These are phyloP conservation scores for Septoria linicola DNA, from an alignment of 2,329 filamentous ascomycete species.

Conservation along the genomic window DNA sequence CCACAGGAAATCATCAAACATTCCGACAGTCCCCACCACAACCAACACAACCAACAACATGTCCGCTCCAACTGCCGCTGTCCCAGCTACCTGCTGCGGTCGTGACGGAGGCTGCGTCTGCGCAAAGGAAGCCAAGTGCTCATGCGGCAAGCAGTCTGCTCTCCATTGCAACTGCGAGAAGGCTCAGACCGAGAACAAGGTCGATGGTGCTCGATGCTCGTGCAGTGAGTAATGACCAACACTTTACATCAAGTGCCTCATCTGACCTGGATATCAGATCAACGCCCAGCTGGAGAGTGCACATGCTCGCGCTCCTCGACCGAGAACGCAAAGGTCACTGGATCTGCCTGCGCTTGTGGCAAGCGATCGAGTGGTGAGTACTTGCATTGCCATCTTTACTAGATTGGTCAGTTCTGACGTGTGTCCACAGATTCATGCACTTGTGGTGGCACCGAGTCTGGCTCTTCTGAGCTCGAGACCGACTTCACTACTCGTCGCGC, in stretches of 20 bases:
- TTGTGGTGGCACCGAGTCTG: conserved; percentile 17
- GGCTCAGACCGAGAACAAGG: conserved; percentile 69
- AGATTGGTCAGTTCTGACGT: neutral
- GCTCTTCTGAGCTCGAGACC: conserved; percentile 20
- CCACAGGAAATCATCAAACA: neutral
- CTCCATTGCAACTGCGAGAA: conserved; percentile 84
- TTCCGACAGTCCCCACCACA: neutral
- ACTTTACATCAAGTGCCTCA: neutral
- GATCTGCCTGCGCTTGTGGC: conserved; percentile 73
- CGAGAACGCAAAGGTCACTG: conserved; percentile 65
- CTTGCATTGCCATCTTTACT: neutral
- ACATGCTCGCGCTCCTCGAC: conserved; percentile 70
- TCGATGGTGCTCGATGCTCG: conserved; percentile 73
- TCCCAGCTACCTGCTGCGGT: conserved; percentile 60
- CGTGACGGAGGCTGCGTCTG: conserved; percentile 55
- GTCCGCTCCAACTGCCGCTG: conserved; percentile 41
- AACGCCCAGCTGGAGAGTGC: conserved; percentile 75
- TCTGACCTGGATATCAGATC: conserved; percentile 44
- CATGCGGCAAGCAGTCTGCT: conserved; percentile 83
- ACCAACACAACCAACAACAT: conserved; percentile 30
- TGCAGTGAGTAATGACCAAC: conserved; percentile 58
- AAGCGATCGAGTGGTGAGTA: conserved; percentile 49
- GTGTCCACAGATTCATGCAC: conserved; percentile 18
- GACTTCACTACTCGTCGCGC: conserved; percentile 22
- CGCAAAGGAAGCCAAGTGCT: conserved; percentile 49